phyloP scores from a whole-genome alignment of 345 rosid genomes.

The Brassica carinata region DNA sequence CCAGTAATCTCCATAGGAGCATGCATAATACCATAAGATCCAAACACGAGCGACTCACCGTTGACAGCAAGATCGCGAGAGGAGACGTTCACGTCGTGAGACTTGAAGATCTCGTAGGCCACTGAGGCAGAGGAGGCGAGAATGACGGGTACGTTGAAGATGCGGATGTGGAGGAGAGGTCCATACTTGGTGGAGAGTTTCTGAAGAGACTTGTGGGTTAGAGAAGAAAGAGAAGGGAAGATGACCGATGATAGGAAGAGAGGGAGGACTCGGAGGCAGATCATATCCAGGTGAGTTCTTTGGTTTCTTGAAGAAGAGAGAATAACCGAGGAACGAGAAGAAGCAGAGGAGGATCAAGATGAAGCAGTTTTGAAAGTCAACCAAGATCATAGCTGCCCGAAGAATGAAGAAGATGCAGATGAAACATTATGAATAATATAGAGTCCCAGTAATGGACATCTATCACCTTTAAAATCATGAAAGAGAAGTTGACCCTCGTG shows the following conservation, averaged over 20 bases:
- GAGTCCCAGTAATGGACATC: not conserved
- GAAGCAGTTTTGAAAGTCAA: constrained; percentile 6
- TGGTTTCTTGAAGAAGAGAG: constrained; percentile 24
- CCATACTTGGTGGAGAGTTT: constrained; percentile 19
- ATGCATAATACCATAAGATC: constrained; percentile 2
- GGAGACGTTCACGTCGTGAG: constrained; percentile 14
- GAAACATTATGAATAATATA: not conserved
- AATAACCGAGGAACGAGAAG: constrained; percentile 5
- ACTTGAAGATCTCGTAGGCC: constrained; percentile 18
- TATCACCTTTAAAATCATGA: no score
- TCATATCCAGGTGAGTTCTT: not conserved
- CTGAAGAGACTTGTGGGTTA: constrained; percentile 15
- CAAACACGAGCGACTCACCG: not conserved
- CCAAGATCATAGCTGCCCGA: not conserved
- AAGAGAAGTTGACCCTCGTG: no score
- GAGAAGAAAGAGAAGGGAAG: not conserved
- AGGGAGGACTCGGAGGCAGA: constrained; percentile 28
- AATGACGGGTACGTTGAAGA: constrained; percentile 10
- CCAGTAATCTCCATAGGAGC: constrained; percentile 29
- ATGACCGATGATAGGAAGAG: constrained; percentile 19
- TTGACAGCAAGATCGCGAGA: not conserved
- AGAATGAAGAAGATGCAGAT: not conserved
- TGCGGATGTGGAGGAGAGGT: constrained; percentile 22
- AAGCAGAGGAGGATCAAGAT: not conserved
- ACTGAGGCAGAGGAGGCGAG: constrained; percentile 25